Percentiles rank a stretch among this genome's conserved stretches.
Evolutionary conservation across 768 basidiomycete species (phyloP).

Genomic region (Pleurotus sapidus): DNA sequence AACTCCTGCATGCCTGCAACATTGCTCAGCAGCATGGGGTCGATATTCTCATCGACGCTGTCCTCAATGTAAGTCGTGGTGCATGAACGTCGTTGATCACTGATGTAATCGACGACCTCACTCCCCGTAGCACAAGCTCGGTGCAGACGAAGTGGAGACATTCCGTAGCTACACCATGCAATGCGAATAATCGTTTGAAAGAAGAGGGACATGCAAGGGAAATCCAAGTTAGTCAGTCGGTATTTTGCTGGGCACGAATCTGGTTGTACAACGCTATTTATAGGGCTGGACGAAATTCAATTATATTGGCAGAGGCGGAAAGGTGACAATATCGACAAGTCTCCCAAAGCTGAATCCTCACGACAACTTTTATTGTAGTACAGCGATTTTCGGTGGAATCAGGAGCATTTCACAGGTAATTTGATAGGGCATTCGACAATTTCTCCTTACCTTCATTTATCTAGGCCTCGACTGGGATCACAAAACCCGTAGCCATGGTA

Average conservation of each 20-base stretch:
- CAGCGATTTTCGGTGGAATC: conserved; percentile 68
- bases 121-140: conserved; percentile 68
- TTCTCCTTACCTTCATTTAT: not conserved
- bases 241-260: not conserved
- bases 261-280: conserved; percentile 4
- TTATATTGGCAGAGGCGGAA: conserved; percentile 71
- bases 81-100: not conserved
- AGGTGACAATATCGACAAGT: conserved; percentile 37
- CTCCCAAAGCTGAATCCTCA: not conserved
- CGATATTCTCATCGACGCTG: conserved; percentile 81
- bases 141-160: conserved; percentile 73
- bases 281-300: conserved; percentile 88
- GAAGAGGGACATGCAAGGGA: conserved; percentile 54
- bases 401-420: conserved; percentile 77
- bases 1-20: conserved; percentile 67
- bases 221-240: conserved; percentile 53
- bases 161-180: conserved; percentile 71
- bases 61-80: conserved; percentile 66
- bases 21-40: conserved; percentile 68
- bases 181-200: conserved; percentile 63
- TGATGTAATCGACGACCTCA: not conserved
- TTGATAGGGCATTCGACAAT: not conserved
- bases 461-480: conserved; percentile 86
- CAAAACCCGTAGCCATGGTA: conserved; percentile 51
- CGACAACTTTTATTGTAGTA: conserved; percentile 42